Percentiles rank a stretch among this genome's conserved stretches.
phyloP scores from a whole-genome alignment of 805 yeast genomes.

The Sugiyamaella mastotermitis region DNA sequence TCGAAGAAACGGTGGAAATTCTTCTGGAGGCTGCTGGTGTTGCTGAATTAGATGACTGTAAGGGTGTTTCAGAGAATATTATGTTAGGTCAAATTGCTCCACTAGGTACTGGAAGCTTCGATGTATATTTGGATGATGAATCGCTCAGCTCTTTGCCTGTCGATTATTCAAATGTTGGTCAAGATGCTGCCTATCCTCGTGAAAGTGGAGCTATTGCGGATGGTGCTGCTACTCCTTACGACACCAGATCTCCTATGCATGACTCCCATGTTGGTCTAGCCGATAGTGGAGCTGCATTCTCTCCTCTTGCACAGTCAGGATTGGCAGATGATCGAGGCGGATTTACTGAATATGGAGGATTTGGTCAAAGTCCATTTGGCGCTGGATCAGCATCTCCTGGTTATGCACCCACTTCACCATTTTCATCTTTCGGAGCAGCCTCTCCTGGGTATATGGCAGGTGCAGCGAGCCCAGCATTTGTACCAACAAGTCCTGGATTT shows the following conservation, averaged over 20 bases:
- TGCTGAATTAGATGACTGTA: conserved; percentile 96
- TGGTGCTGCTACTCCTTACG: conserved; percentile 92
- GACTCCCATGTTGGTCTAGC: conserved; percentile 30
- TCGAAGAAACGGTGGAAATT: conserved; percentile 98
- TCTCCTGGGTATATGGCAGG: conserved; percentile 41
- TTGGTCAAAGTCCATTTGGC: conserved; percentile 48
- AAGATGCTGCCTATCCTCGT: conserved; percentile 78
- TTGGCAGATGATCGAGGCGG: conserved; percentile 76
- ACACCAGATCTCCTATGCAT: conserved; percentile 48
- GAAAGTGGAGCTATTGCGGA: conserved; percentile 65
- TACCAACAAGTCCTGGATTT: conserved; percentile 63
- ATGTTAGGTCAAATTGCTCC: conserved; percentile 98
- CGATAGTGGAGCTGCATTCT: conserved; percentile 67
- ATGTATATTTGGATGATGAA: conserved; percentile 88
- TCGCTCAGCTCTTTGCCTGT: conserved; percentile 62
- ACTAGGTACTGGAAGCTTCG: conserved; percentile 97
- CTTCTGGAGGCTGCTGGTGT: conserved; percentile 96
- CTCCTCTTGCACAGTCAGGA: conserved; percentile 88
- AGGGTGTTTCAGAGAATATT: conserved; percentile 97
- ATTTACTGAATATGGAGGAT: conserved; percentile 68
- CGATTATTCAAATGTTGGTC: conserved; percentile 35
- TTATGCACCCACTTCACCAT: conserved; percentile 71
- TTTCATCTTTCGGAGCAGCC: conserved; percentile 55
- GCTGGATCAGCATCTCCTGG: conserved; percentile 47
- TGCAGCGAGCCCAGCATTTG: conserved; percentile 59